phyloP scores from a whole-genome alignment of 208 protist genomes.

The Crithidia bombi region DNA sequence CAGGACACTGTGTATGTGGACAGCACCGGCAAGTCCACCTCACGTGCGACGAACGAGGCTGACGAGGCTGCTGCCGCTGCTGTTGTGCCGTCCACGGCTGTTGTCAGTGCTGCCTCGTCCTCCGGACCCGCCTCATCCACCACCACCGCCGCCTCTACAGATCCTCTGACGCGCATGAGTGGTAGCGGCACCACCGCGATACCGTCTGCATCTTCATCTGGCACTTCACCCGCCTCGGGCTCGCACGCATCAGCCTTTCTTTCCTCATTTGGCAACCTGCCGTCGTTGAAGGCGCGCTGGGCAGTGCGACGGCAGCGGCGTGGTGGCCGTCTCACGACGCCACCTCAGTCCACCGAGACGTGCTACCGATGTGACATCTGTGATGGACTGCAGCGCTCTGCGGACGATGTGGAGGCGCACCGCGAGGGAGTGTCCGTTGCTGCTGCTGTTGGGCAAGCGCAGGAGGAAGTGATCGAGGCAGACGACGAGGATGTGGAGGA shows the following conservation, averaged over 20 bases:
- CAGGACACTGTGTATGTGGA: conserved; percentile 24
- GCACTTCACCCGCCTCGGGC: background rate
- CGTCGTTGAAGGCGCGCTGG: conserved; percentile 31
- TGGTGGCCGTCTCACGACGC: conserved; percentile 4
- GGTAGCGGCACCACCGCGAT: too few relatives aligned
- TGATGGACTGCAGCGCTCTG: conserved; percentile 37
- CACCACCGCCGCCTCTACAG: background rate
- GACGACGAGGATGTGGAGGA: conserved; percentile 38
- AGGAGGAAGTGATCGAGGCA: conserved; percentile 19
- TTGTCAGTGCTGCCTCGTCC: background rate
- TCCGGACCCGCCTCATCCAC: background rate
- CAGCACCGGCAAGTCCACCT: conserved; percentile 8
- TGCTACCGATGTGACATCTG: conserved; percentile 76
- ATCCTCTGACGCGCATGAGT: too few relatives aligned
- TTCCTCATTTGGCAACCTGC: conserved; percentile 22
- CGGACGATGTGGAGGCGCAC: background rate
- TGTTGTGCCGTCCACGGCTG: background rate
- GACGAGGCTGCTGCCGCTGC: background rate
- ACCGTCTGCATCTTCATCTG: background rate
- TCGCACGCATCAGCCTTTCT: conserved; percentile 16
- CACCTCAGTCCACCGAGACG: conserved; percentile 17
- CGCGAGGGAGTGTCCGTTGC: background rate
- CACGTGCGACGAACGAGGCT: background rate
- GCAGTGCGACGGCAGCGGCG: conserved; percentile 27
- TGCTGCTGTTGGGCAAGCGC: background rate